These are phyloP conservation scores for Cladophialophora chaetospira DNA, from an alignment of 2,329 filamentous ascomycete genomes.

Conservation along the genomic window DNA sequence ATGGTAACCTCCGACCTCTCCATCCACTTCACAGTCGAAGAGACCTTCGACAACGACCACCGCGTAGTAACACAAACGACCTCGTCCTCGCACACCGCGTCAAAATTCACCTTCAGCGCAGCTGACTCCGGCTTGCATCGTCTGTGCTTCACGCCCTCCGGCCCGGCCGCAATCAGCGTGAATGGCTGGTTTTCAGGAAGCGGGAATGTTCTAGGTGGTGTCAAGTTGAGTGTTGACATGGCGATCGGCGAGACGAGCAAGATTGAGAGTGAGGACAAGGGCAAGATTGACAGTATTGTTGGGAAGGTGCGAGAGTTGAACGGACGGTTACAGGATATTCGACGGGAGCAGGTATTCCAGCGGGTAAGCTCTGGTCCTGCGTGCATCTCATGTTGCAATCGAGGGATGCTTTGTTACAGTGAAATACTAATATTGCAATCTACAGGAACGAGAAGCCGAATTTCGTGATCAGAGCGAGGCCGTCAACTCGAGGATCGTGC, in stretches of 20 bases:
- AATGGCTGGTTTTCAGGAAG: conserved; percentile 71
- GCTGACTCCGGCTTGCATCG: conserved; percentile 94
- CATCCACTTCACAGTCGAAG: conserved; percentile 91
- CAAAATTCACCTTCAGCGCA: conserved; percentile 93
- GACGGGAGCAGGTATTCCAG: conserved; percentile 95
- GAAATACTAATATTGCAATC: not conserved
- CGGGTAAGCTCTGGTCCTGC: no score
- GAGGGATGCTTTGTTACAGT: no score
- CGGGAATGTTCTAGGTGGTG: conserved; percentile 70
- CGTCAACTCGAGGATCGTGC: conserved; percentile 87
- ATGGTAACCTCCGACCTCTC: conserved; percentile 71
- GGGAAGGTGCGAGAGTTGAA: conserved; percentile 89
- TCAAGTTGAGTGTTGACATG: conserved; percentile 84
- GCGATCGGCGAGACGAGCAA: conserved; percentile 92
- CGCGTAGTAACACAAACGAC: conserved; percentile 70
- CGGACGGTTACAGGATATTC: conserved; percentile 79
- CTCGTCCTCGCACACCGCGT: conserved; percentile 72
- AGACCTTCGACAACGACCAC: conserved; percentile 97
- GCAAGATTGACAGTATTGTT: conserved; percentile 86
- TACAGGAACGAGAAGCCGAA: conserved; percentile 90
- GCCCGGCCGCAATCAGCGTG: conserved; percentile 65
- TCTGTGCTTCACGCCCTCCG: conserved; percentile 88
- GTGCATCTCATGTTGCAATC: no score
- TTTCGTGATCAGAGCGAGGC: conserved; percentile 97
- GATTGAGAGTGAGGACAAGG: conserved; percentile 92